Evolutionary conservation across 257 asterid species (phyloP).

Genomic region (Paraleonurus japonicus): DNA sequence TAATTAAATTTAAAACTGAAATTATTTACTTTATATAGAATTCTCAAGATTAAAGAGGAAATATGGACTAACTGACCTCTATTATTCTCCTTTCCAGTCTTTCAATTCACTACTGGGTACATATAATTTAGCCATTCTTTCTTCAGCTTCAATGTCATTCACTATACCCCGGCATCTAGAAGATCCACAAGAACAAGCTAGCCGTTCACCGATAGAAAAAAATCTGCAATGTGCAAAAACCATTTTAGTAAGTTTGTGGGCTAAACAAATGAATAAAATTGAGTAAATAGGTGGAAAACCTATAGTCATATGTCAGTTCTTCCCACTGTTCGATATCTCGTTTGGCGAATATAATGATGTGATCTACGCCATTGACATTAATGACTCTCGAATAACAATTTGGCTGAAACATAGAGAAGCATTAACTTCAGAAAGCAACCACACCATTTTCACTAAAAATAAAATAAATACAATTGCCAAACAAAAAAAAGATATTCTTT

Average conservation of each 20-base stretch:
- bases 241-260: slow-evolving; percentile 8
- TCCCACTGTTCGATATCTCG: slow-evolving; percentile 85
- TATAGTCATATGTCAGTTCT: slow-evolving; percentile 94
- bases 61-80: slow-evolving; percentile 37
- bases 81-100: slow-evolving; percentile 78
- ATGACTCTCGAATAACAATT: slow-evolving; percentile 93
- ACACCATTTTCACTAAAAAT: not conserved
- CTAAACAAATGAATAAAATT: slow-evolving; percentile 11
- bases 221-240: slow-evolving; percentile 51
- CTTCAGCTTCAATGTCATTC: slow-evolving; percentile 84
- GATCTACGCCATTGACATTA: slow-evolving; percentile 63
- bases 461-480: not conserved
- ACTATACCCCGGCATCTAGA: slow-evolving; percentile 93
- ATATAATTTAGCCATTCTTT: slow-evolving; percentile 55
- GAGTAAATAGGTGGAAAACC: slow-evolving; percentile 45
- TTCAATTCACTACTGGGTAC: slow-evolving; percentile 67
- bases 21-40: not conserved
- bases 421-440: slow-evolving; percentile 6
- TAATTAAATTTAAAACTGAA: not conserved
- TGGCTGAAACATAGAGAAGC: slow-evolving; percentile 59
- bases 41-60: not conserved
- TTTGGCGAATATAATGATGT: slow-evolving; percentile 92
- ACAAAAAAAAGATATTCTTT: not conserved
- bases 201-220: slow-evolving; percentile 71
- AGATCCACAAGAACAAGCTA: slow-evolving; percentile 84